Base-by-base conservation (phyloP, 2,329 filamentous ascomycete species). In the Verruconis gallopava region DNA sequence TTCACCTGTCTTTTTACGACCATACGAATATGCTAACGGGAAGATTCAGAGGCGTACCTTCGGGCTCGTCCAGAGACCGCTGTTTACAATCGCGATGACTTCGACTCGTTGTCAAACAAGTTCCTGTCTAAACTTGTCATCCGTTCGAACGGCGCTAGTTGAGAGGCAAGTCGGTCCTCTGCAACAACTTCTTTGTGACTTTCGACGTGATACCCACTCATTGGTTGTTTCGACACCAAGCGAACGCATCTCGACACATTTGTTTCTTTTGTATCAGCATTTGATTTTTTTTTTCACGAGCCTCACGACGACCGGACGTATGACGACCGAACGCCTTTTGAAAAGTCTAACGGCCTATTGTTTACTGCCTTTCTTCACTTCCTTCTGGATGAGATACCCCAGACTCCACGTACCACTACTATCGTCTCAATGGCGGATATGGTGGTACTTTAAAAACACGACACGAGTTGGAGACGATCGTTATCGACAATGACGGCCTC, bases 51-150 rank as follows among this genome's bases (percentile, higher is more conserved):
- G 67, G 69, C 75, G 43, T 96, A 95, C 63, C 74, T 96, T 47
- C 79, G 85, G 55, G 77, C 77, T 47, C 83, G 89, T 52, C 73
- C 76, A 51, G 78, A 80, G 45, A 30, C 25, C n/a, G 77, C 81
- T 55, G 85, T 81, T 63, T 96, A 94, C 62, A 82, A 94, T 67
- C 79, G 84, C 52, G 76, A 81, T 53, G 85, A 96, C 67, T 96
- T 95, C 58, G 89, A 96, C 68, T 91, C 80, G 47, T 66, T 96
- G 58, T 93, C 88, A 41, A 95, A 94, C 71, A 96, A 95, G 70
- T 95, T 96, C 69, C 68, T 95, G 52, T 93, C 88, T 28, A 93
- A 93, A 66, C 76, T 96, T 56, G 88, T 95, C 60, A 94, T 95
- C 62, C 85, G 89, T 53, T 84, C 89, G 55, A 93, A 93, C 68